A percentile compares a stretch with the other conserved stretches of the same genome.
phyloP scores from a whole-genome alignment of 345 rosid genomes.

The Arabis hirsuta region DNA sequence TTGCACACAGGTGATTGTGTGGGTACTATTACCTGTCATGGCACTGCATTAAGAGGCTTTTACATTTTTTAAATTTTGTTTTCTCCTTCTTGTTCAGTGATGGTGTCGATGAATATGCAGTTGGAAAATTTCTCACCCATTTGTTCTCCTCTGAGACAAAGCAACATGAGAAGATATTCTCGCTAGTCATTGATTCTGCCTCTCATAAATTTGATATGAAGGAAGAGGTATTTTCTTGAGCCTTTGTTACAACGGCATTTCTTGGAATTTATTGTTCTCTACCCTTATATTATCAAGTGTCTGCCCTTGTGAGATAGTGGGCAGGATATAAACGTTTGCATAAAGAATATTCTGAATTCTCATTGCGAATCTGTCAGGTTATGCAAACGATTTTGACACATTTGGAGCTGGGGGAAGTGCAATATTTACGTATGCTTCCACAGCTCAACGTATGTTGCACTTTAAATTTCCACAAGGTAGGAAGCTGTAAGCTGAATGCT shows the following conservation, averaged over 20 bases:
- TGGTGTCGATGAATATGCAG: slow-evolving; percentile 90
- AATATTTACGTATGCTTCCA: slow-evolving; percentile 77
- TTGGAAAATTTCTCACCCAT: slow-evolving; percentile 78
- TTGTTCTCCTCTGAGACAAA: slow-evolving; percentile 58
- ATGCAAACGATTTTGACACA: slow-evolving; percentile 88
- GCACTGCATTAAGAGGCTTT: slow-evolving; percentile 21
- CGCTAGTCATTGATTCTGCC: slow-evolving; percentile 76
- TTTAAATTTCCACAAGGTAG: slow-evolving; percentile 90
- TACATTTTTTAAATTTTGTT: slow-evolving; percentile 3
- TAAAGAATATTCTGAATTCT: neutral
- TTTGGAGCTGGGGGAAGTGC: slow-evolving; percentile 87
- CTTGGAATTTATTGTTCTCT: slow-evolving; percentile 20
- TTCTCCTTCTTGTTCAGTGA: slow-evolving; percentile 60
- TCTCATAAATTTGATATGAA: slow-evolving; percentile 84
- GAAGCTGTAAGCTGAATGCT: slow-evolving; percentile 28
- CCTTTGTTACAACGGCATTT: slow-evolving; percentile 13
- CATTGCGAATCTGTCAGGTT: slow-evolving; percentile 61
- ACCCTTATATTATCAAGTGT: neutral
- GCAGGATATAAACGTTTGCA: neutral
- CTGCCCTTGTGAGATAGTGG: slow-evolving; percentile 20
- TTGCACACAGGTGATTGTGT: slow-evolving; percentile 70
- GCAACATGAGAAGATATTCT: slow-evolving; percentile 56
- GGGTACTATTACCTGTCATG: slow-evolving; percentile 22
- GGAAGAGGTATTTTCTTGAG: slow-evolving; percentile 70
- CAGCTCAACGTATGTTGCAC: slow-evolving; percentile 73